These are phyloP conservation scores for Ganoderma lucidum DNA, from an alignment of 1,284 basidiomycete genomes.

Conservation along the genomic window DNA sequence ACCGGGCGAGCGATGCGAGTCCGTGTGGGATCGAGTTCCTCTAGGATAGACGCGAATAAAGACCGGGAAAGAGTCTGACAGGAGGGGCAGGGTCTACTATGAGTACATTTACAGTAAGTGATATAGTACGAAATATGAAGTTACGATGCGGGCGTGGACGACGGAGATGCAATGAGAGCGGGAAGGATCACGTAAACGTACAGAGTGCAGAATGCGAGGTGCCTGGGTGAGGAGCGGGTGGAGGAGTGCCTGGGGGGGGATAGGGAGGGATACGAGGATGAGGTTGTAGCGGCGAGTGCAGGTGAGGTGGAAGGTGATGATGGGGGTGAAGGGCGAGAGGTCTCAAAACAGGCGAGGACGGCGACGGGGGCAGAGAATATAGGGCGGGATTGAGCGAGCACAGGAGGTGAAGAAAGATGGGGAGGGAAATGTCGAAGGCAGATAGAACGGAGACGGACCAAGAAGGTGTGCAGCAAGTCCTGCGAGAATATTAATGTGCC, in stretches of 20 bases:
- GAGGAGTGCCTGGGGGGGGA: constrained; percentile 5
- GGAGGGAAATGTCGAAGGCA: constrained; percentile 3
- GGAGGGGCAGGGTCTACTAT: constrained; percentile 16
- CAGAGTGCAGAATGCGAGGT: constrained; percentile 13
- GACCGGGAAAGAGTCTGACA: constrained; percentile 3
- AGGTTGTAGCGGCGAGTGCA: constrained; percentile 10
- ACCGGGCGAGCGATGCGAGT: constrained; percentile 16
- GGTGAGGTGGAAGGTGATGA: neutral
- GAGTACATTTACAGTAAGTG: constrained; percentile 32
- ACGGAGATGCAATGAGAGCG: constrained; percentile 22
- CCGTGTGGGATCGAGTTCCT: constrained; percentile 7
- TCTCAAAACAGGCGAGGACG: constrained; percentile 23
- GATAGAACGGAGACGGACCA: constrained; percentile 17
- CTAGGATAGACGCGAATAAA: constrained; percentile 24
- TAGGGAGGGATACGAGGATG: neutral
- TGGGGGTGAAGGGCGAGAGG: constrained; percentile 18
- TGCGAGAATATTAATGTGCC: constrained; percentile 16
- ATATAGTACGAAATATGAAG: constrained; percentile 26
- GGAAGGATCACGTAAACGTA: constrained; percentile 18
- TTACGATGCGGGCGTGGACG: constrained; percentile 11
- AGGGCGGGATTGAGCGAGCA: constrained; percentile 24
- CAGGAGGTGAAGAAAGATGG: constrained; percentile 21
- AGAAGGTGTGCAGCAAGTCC: constrained; percentile 19
- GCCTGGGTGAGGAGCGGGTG: neutral
- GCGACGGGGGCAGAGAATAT: constrained; percentile 14